These are phyloP conservation scores for Kwoniella mangroviensis DNA, from an alignment of 768 basidiomycete species.

Conservation along the genomic window DNA sequence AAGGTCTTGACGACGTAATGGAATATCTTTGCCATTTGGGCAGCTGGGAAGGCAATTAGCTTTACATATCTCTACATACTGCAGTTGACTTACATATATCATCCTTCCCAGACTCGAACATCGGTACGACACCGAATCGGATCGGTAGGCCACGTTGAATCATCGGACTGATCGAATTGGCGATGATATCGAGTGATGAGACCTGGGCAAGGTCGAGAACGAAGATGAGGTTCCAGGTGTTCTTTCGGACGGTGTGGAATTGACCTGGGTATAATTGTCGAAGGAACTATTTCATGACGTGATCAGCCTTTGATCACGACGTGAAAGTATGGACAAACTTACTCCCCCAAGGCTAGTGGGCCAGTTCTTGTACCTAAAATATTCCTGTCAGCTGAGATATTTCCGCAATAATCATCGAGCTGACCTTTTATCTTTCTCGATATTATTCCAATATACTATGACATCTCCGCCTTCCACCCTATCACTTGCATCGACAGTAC, in stretches of 20 bases:
- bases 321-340: conserved; percentile 23
- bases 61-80: background rate
- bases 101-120: conserved; percentile 63
- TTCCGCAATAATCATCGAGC: background rate
- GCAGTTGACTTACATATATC: conserved; percentile 48
- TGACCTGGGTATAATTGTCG: conserved; percentile 79
- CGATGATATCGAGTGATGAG: conserved; percentile 67
- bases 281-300: conserved; percentile 64
- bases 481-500: conserved; percentile 90
- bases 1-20: conserved; percentile 69
- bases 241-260: conserved; percentile 73
- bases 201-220: conserved; percentile 76
- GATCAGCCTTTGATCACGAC: background rate
- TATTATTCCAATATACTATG: conserved; percentile 86
- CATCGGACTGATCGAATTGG: conserved; percentile 69
- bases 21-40: conserved; percentile 73
- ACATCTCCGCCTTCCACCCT: conserved; percentile 74
- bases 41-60: conserved; percentile 58
- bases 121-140: conserved; percentile 83
- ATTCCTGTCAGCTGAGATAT: conserved; percentile 4
- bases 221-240: conserved; percentile 82
- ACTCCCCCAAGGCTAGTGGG: conserved; percentile 30
- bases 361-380: conserved; percentile 59
- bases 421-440: conserved; percentile 74
- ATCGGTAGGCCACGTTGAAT: conserved; percentile 75